Conservation (phyloP, 306 rosid genomes). For the Pyrus pyrifolia region DNA sequence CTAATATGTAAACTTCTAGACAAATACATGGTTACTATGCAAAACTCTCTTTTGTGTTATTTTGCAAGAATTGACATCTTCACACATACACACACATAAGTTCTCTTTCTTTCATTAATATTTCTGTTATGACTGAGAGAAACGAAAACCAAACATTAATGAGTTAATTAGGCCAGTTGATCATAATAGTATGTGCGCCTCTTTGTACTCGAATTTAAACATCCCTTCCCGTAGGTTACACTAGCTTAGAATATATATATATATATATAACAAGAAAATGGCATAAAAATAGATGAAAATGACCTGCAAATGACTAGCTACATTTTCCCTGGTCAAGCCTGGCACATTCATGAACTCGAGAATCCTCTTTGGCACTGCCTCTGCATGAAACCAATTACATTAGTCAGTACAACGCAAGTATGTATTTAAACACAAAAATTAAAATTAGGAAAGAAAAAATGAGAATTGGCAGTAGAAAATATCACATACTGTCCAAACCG, state of each 20-base stretch:
- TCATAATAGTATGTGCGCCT: not conserved
- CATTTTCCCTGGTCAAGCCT: conserved; percentile 49
- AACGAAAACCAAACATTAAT: not conserved
- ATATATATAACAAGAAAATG: not conserved
- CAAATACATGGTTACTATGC: too few relatives aligned
- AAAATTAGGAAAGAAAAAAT: not conserved
- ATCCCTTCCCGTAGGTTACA: too few relatives aligned
- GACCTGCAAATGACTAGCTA: conserved; percentile 78
- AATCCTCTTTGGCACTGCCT: conserved; percentile 56
- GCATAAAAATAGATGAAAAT: not conserved
- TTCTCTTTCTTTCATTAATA: not conserved
- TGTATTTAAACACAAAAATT: too few relatives aligned
- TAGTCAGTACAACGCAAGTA: not conserved
- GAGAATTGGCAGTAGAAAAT: not conserved
- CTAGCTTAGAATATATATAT: too few relatives aligned
- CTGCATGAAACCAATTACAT: conserved; percentile 19
- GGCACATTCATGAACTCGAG: conserved; percentile 56
- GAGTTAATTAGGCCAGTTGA: not conserved
- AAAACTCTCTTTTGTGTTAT: not conserved
- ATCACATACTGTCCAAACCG: conserved; percentile 52
- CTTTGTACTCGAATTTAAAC: too few relatives aligned
- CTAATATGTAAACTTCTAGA: too few relatives aligned
- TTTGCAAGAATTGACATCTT: not conserved
- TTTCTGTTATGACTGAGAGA: not conserved
- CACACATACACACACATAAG: not conserved